Percentiles rank a stretch among this genome's conserved stretches.
Conservation (phyloP, 2,329 filamentous ascomycete genomes). For the Camillea tinctor region DNA sequence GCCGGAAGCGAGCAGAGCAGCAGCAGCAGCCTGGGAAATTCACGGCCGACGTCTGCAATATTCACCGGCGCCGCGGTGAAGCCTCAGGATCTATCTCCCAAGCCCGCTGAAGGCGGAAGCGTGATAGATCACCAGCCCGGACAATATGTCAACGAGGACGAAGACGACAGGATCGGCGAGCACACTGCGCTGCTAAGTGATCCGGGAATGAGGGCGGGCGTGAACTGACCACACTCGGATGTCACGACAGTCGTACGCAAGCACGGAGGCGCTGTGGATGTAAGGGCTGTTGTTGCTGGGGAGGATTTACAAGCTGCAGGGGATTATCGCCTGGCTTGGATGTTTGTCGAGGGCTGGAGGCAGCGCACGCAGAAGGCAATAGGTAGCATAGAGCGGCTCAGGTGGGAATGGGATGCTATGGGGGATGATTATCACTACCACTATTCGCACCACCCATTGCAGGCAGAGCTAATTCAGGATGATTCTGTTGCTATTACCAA, state of each 20-base stretch:
- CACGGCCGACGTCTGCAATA: not conserved
- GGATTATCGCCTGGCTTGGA: constrained; percentile 36
- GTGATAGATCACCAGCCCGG: too few species aligned
- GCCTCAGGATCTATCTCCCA: not conserved
- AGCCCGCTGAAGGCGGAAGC: not conserved
- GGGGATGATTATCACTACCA: not conserved
- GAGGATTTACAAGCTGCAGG: constrained; percentile 14
- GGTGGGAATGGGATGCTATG: constrained; percentile 32
- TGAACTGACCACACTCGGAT: constrained; percentile 41
- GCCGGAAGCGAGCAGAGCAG: not conserved
- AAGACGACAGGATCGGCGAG: constrained; percentile 22
- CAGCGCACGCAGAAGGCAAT: constrained; percentile 31
- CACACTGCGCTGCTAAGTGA: constrained; percentile 31
- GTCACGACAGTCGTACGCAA: constrained; percentile 13
- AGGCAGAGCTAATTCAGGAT: not conserved
- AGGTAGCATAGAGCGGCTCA: constrained; percentile 34
- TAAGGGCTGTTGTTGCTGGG: too few species aligned
- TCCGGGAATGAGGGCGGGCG: constrained; percentile 9
- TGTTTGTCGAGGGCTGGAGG: constrained; percentile 39
- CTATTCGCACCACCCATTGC: not conserved
- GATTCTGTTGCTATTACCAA: not conserved
- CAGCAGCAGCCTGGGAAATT: constrained; percentile 17
- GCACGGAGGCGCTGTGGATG: not conserved
- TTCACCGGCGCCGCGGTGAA: not conserved
- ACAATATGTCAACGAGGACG: constrained; percentile 7